Evolutionary conservation across 495 filamentous ascomycete genomes (phyloP), one percentile per base, ranked within the genome.

Genomic region (Aeminium ludgeri): DNA sequence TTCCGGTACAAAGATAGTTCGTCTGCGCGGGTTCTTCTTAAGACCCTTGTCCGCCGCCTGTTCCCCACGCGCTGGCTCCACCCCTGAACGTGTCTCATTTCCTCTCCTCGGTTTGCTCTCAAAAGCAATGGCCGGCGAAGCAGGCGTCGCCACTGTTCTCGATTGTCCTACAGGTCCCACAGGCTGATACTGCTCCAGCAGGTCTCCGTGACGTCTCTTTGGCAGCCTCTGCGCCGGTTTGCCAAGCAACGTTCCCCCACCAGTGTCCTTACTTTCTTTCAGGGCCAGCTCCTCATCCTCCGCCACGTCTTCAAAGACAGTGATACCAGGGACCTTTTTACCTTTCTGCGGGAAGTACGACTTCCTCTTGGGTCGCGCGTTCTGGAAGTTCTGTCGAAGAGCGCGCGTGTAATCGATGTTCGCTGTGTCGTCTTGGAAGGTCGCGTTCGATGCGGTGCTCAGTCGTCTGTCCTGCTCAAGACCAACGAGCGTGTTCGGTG

Each of bases 1-100:
- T 15, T 64, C 61, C 0, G 61, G 61, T 15, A 63, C 51, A 36
- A 60, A 63, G 16, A 65, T 63, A 2, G 62, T 65, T 32, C 58
- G 49, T 33, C 62, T 45, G 3, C 61, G 51, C 10, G 60, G 57
- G 16, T 60, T 48, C 40, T 60, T 62, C 47, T 40, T 41, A 17
- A 48, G 13, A 4, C 20, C 28, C 7, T 16, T 34, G 10, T 40
- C 38, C 25, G 13, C 36, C 36, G 10, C 28, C 11, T 10, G 5
- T 18, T 36, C 10, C 32, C 15, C 34, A 1, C 1, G 15, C 36
- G 11, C 17, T 47, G 20, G 11, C 15, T n/a, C 29, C n/a, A 20
- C 28, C 12, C n/a, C n/a, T n/a, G n/a, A n/a, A n/a, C n/a, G n/a
- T n/a, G n/a, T n/a, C n/a, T n/a, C n/a, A n/a, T n/a, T n/a, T n/a